A percentile compares a stretch with the other conserved stretches of the same genome.
Conservation (phyloP, 2,329 filamentous ascomycete species). For the Calonectria honghensis region DNA sequence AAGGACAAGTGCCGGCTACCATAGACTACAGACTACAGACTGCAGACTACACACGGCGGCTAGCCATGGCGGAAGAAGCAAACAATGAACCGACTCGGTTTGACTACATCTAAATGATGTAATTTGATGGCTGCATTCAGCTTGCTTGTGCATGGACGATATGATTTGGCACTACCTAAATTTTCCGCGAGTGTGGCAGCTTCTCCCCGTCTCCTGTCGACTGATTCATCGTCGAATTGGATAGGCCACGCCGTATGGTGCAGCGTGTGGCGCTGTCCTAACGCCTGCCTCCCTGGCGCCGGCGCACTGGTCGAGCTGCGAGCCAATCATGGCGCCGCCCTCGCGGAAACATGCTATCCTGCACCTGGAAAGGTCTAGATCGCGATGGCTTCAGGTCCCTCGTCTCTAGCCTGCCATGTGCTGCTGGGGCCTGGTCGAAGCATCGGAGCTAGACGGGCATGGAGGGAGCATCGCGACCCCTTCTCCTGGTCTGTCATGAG, state of each 20-base stretch:
- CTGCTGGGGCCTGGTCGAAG: slow-evolving; percentile 8
- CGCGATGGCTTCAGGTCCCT: slow-evolving; percentile 21
- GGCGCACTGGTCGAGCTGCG: background rate
- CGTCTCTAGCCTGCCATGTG: slow-evolving; percentile 14
- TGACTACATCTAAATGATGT: slow-evolving; percentile 14
- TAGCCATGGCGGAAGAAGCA: background rate
- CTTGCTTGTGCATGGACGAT: background rate
- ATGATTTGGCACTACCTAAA: slow-evolving; percentile 9
- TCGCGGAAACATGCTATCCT: slow-evolving; percentile 17
- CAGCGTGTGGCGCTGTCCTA: slow-evolving; percentile 5
- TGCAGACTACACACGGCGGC: background rate
- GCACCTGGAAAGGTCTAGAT: slow-evolving; percentile 20
- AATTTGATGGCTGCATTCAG: slow-evolving; percentile 10
- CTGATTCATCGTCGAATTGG: background rate
- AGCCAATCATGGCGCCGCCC: slow-evolving; percentile 1
- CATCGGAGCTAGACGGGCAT: slow-evolving; percentile 10
- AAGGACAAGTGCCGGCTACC: background rate
- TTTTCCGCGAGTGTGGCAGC: slow-evolving; percentile 7
- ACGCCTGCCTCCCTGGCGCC: background rate
- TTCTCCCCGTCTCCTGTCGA: background rate
- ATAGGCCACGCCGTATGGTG: background rate
- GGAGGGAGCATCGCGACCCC: background rate
- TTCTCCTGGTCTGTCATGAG: background rate
- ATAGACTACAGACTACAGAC: background rate
- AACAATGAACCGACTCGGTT: background rate